Percentiles rank a stretch among this genome's conserved stretches.
Conservation (phyloP, 2,329 filamentous ascomycete genomes). For the Thelonectria discophora region DNA sequence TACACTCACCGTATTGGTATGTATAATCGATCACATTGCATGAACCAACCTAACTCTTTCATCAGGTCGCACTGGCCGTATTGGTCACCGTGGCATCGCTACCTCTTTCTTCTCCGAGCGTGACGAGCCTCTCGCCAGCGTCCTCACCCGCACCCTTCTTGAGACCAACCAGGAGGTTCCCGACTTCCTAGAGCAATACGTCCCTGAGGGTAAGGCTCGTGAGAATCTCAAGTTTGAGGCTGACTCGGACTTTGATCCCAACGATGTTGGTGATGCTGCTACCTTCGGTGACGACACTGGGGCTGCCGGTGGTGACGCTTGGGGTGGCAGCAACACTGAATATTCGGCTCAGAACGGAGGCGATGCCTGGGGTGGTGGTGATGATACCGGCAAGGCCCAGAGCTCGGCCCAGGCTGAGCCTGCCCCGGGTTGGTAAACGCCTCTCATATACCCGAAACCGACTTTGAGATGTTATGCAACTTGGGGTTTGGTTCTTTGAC, state of each 20-base stretch:
- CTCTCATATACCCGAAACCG: not conserved
- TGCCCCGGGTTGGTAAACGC: constrained; percentile 5
- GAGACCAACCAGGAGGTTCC: constrained; percentile 83
- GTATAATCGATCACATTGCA: constrained; percentile 32
- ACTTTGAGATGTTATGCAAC: not conserved
- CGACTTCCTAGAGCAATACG: constrained; percentile 76
- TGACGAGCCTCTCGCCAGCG: constrained; percentile 76
- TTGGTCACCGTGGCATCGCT: constrained; percentile 85
- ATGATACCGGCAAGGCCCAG: not conserved
- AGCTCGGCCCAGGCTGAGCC: not conserved
- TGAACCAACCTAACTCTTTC: constrained; percentile 18
- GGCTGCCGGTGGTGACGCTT: constrained; percentile 7
- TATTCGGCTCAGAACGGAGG: constrained; percentile 1
- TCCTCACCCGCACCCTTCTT: constrained; percentile 81
- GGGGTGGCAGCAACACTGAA: constrained; percentile 16
- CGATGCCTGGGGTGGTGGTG: constrained; percentile 22
- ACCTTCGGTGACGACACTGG: constrained; percentile 25
- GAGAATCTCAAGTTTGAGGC: constrained; percentile 63
- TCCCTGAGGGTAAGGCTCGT: constrained; percentile 63
- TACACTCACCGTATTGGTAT: constrained; percentile 94
- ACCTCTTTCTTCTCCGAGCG: constrained; percentile 88
- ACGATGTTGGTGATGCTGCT: constrained; percentile 39
- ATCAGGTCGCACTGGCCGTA: constrained; percentile 88
- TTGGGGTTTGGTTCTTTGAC: not conserved
- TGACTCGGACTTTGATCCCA: constrained; percentile 61